phyloP scores from a whole-genome alignment of 768 basidiomycete species.

The Kwoniella heveanensis region DNA sequence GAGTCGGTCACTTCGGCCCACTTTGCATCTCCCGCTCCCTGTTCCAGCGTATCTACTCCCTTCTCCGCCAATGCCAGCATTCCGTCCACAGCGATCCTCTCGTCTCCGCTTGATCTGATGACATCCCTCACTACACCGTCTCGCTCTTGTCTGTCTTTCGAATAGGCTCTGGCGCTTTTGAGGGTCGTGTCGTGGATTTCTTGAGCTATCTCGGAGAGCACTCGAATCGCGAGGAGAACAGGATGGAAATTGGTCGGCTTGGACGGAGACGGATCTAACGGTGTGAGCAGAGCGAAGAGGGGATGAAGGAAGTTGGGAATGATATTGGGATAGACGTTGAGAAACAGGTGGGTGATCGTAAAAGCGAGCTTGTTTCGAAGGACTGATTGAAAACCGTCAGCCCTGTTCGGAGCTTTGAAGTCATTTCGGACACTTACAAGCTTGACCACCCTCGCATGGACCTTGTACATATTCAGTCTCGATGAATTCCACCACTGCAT shows the following conservation, averaged over 20 bases:
- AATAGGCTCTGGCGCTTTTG: slow-evolving; percentile 78
- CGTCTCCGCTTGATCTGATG: slow-evolving; percentile 82
- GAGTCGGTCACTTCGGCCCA: slow-evolving; percentile 77
- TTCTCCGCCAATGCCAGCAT: slow-evolving; percentile 77
- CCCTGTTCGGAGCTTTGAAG: too few species aligned
- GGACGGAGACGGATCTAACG: slow-evolving; percentile 49
- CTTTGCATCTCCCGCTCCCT: slow-evolving; percentile 59
- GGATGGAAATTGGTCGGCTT: slow-evolving; percentile 75
- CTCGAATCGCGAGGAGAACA: slow-evolving; percentile 83
- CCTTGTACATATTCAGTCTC: slow-evolving; percentile 86
- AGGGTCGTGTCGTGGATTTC: slow-evolving; percentile 97
- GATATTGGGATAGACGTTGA: slow-evolving; percentile 48
- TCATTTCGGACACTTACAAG: slow-evolving; percentile 77
- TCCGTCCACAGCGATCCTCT: slow-evolving; percentile 80
- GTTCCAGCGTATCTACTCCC: slow-evolving; percentile 47
- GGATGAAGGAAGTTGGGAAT: slow-evolving; percentile 52
- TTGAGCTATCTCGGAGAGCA: slow-evolving; percentile 90
- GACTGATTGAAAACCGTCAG: slow-evolving; percentile 60
- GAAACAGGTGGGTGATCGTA: slow-evolving; percentile 55
- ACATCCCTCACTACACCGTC: slow-evolving; percentile 86
- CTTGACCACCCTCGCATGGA: slow-evolving; percentile 73
- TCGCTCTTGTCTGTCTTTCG: slow-evolving; percentile 69
- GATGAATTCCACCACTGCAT: slow-evolving; percentile 77
- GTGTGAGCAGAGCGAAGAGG: slow-evolving; percentile 42
- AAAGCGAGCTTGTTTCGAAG: slow-evolving; percentile 75